A percentile compares a stretch with the other conserved stretches of the same genome.
These are phyloP conservation scores for Clonostachys sp. DNA, from an alignment of 2,329 filamentous ascomycete species.

Conservation along the genomic window DNA sequence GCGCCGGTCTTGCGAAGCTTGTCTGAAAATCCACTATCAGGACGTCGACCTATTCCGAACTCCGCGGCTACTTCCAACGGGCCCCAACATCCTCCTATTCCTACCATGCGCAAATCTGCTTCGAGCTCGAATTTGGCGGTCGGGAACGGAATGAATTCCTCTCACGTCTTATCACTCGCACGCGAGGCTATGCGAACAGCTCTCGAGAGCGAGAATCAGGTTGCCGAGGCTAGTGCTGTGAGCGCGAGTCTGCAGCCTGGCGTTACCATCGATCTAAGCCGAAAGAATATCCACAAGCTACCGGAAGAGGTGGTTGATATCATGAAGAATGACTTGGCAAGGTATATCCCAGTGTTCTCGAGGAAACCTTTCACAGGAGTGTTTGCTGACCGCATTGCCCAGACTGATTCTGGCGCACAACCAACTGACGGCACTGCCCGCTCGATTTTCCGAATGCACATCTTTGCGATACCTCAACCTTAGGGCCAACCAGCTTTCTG, in stretches of 20 bases:
- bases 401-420: slow-evolving; percentile 82
- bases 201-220: slow-evolving; percentile 61
- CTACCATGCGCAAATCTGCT: slow-evolving; percentile 39
- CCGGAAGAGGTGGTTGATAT: slow-evolving; percentile 72
- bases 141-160: slow-evolving; percentile 49
- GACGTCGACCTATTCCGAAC: slow-evolving; percentile 30
- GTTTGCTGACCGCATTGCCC: neutral
- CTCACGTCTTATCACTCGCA: slow-evolving; percentile 61
- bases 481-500: slow-evolving; percentile 67
- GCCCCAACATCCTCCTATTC: slow-evolving; percentile 37
- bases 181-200: slow-evolving; percentile 65
- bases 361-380: neutral
- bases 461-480: slow-evolving; percentile 78
- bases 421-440: slow-evolving; percentile 63
- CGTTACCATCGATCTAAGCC: slow-evolving; percentile 74
- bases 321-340: slow-evolving; percentile 69
- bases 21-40: slow-evolving; percentile 32
- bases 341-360: slow-evolving; percentile 37
- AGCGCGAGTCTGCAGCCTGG: slow-evolving; percentile 62
- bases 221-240: slow-evolving; percentile 53
- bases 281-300: slow-evolving; percentile 66
- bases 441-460: slow-evolving; percentile 69
- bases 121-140: slow-evolving; percentile 42
- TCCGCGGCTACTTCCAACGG: slow-evolving; percentile 32
- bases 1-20: slow-evolving; percentile 19